Conservation (phyloP, 805 yeast species). For the Scheffersomyces amazonensis region DNA sequence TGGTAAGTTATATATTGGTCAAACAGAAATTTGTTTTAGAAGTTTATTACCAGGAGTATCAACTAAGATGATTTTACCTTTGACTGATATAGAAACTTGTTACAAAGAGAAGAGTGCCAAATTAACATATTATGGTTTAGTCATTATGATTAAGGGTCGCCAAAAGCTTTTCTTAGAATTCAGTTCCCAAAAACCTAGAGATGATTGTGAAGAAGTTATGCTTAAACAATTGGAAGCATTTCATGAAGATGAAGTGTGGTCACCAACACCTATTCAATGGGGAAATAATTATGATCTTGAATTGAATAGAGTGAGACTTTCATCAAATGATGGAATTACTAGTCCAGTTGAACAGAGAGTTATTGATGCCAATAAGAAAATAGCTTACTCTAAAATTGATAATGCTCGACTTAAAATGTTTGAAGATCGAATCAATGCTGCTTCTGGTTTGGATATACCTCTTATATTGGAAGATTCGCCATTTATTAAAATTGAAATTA, state of each 20-base stretch:
- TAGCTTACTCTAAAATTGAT: slow-evolving; percentile 32
- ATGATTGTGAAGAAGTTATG: slow-evolving; percentile 64
- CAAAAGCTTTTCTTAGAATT: slow-evolving; percentile 81
- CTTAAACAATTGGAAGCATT: slow-evolving; percentile 48
- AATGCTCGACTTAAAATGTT: slow-evolving; percentile 62
- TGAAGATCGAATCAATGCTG: slow-evolving; percentile 62
- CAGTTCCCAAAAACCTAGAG: slow-evolving; percentile 58
- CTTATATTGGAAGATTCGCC: slow-evolving; percentile 68
- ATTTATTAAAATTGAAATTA: slow-evolving; percentile 44
- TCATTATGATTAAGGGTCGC: slow-evolving; percentile 65
- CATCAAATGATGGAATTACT: not conserved
- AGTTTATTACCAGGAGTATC: slow-evolving; percentile 74
- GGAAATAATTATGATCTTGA: slow-evolving; percentile 17
- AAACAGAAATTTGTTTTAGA: slow-evolving; percentile 70
- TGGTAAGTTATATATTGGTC: slow-evolving; percentile 79
- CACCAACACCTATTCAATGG: slow-evolving; percentile 21
- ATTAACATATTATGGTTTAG: slow-evolving; percentile 68
- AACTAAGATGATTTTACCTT: slow-evolving; percentile 81
- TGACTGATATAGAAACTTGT: slow-evolving; percentile 67
- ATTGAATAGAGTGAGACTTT: slow-evolving; percentile 11
- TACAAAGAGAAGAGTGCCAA: slow-evolving; percentile 65
- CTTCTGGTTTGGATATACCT: slow-evolving; percentile 65
- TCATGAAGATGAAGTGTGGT: slow-evolving; percentile 22
- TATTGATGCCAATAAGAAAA: slow-evolving; percentile 4
- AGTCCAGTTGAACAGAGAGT: not conserved